phyloP scores from a whole-genome alignment of 106 monocot species.

The Dendrobium huoshanense region DNA sequence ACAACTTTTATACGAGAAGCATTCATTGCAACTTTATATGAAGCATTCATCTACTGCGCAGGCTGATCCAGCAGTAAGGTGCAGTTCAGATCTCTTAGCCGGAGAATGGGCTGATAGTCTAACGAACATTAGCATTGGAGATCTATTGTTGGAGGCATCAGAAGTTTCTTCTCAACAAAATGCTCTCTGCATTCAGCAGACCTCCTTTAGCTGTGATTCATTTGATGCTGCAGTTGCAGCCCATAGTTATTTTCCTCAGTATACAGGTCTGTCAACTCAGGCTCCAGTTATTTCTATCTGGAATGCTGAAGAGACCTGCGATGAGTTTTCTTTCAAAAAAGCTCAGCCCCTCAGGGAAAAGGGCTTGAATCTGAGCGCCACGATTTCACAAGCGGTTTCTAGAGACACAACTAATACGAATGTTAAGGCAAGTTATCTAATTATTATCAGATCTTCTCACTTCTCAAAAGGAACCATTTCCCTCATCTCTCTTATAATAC shows the following conservation, averaged over 20 bases:
- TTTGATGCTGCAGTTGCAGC: constrained; percentile 92
- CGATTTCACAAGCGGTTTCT: background rate
- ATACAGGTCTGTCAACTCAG: constrained; percentile 7
- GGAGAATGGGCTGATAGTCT: constrained; percentile 91
- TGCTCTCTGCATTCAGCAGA: constrained; percentile 19
- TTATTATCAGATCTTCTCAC: background rate
- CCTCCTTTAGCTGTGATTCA: constrained; percentile 60
- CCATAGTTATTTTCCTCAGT: constrained; percentile 39
- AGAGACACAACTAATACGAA: constrained; percentile 7
- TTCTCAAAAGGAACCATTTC: background rate
- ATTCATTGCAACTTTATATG: constrained; percentile 1
- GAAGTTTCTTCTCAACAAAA: constrained; percentile 29
- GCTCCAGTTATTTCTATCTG: constrained; percentile 42
- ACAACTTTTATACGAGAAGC: background rate
- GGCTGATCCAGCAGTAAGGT: constrained; percentile 14
- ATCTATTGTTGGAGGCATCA: constrained; percentile 74
- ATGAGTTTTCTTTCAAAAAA: constrained; percentile 68
- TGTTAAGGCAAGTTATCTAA: constrained; percentile 39
- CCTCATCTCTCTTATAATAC: constrained; percentile 1
- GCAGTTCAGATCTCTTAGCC: constrained; percentile 24
- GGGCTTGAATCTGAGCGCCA: background rate
- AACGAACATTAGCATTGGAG: constrained; percentile 78
- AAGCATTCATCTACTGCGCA: constrained; percentile 12
- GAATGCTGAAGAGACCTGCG: constrained; percentile 91
- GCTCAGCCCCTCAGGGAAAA: constrained; percentile 12